Evolutionary conservation across 495 filamentous ascomycete genomes (phyloP), one percentile per base, ranked within the genome.

Genomic region (Trichoderma orchidacearum): DNA sequence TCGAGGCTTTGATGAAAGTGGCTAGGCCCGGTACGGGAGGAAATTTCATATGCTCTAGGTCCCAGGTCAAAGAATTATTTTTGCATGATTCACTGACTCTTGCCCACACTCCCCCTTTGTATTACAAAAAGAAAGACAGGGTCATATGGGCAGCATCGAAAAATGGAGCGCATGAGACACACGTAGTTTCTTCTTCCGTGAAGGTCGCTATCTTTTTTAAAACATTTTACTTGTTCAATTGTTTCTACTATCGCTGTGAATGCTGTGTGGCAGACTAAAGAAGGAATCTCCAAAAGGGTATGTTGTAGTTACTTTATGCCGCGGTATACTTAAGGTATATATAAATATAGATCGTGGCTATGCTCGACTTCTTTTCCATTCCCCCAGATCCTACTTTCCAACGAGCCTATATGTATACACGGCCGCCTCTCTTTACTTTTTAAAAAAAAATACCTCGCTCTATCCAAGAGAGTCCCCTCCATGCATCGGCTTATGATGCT

Each of bases 61-160:
- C 23, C 52, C 53, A 55, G 53, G 53, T 55, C 29, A 34, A 34
- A 55, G 30, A 36, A 55, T 53, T 53, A 55, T 55, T 48, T 55
- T 48, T 27, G 53, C 53, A 55, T 55, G 53, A 55, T 55, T 31
- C 23, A 55, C 53, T 31, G 53, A 25, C 53, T 23, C 27, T 55
- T 55, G 53, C 36, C 35, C 23, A 34, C 23, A 53, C 41, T 25
- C n/a, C n/a, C n/a, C n/a, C n/a, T n/a, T n/a, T n/a, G n/a, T n/a
- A n/a, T n/a, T 17, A 48, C 8, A 48, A 48, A 48, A 23, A 35
- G n/a, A 15, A 34, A 35, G 3, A 13, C n/a, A 48, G 41, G 41
- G 41, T 27, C 41, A 48, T 25, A 25, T 48, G 41, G n/a, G 41
- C 41, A 48, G 18, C 21, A 48, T 48, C 27, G 23, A 8, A 48